These are phyloP conservation scores for Fusarium pilosicola DNA, from an alignment of 2,329 filamentous ascomycete genomes.

Conservation along the genomic window DNA sequence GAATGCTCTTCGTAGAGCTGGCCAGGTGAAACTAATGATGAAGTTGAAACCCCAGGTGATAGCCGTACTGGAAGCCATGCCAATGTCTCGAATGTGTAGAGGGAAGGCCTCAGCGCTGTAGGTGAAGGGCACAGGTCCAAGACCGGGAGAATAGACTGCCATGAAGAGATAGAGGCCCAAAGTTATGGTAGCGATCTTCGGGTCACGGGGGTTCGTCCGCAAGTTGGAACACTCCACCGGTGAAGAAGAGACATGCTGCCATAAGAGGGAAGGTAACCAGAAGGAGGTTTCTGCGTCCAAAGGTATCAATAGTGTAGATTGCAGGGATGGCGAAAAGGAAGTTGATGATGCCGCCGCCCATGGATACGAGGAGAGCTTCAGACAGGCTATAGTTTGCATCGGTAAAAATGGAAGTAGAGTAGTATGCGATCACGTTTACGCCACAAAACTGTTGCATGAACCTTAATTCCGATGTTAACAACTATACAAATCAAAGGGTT, in stretches of 20 bases:
- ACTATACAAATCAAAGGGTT: neutral
- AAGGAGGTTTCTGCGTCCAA: conserved; percentile 64
- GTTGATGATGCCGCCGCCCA: conserved; percentile 67
- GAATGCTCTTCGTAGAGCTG: conserved; percentile 34
- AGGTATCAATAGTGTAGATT: conserved; percentile 68
- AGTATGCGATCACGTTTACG: conserved; percentile 68
- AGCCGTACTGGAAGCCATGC: conserved; percentile 60
- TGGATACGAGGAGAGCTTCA: conserved; percentile 62
- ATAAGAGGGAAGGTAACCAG: conserved; percentile 68
- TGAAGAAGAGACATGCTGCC: conserved; percentile 64
- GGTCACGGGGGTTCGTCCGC: neutral
- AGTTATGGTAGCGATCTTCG: conserved; percentile 49
- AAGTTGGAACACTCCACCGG: conserved; percentile 62
- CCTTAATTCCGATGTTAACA: conserved; percentile 14
- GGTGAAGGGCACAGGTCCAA: conserved; percentile 68
- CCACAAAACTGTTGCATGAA: conserved; percentile 52
- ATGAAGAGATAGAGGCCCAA: conserved; percentile 54
- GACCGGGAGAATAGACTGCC: conserved; percentile 59
- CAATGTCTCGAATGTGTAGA: conserved; percentile 64
- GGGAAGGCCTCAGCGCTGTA: conserved; percentile 70
- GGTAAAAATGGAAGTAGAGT: conserved; percentile 57
- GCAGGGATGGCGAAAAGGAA: conserved; percentile 68
- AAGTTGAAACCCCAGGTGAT: conserved; percentile 55
- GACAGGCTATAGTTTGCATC: conserved; percentile 54
- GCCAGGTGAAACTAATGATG: conserved; percentile 51